Evolutionary conservation across 495 filamentous ascomycete species (phyloP).

Genomic region (Penicillium crystallinum): DNA sequence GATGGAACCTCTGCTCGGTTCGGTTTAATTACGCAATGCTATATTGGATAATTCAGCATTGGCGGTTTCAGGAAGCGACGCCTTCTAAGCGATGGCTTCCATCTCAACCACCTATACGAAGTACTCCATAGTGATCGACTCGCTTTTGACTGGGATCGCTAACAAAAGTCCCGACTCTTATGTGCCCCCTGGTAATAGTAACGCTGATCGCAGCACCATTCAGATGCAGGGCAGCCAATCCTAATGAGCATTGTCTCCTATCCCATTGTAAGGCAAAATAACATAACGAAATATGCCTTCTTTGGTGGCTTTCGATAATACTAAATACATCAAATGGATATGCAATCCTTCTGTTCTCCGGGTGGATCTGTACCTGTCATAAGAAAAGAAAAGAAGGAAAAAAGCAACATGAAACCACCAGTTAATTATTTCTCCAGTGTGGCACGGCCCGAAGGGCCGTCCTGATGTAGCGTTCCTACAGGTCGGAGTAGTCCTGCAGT

Average conservation of each 20-base stretch:
- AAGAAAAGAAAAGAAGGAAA: constrained; percentile 1
- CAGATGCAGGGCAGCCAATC: neutral
- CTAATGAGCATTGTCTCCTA: neutral
- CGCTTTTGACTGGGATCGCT: neutral
- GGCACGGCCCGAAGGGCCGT: constrained; percentile 19
- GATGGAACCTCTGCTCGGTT: too few relatives aligned
- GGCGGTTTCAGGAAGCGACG: constrained; percentile 5
- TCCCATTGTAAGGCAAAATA: neutral
- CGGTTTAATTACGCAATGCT: too few relatives aligned
- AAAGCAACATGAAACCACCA: constrained; percentile 20
- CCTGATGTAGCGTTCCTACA: constrained; percentile 3
- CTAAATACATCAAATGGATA: neutral
- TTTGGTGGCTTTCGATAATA: constrained; percentile 8
- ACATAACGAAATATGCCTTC: neutral
- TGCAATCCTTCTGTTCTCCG: neutral
- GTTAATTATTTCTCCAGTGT: constrained; percentile 14
- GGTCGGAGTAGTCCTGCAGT: constrained; percentile 9
- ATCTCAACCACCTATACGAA: too few relatives aligned
- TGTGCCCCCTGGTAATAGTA: constrained; percentile 1
- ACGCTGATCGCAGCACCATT: constrained; percentile 1
- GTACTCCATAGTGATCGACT: neutral
- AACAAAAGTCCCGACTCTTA: neutral
- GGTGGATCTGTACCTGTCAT: neutral
- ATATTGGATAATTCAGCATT: neutral
- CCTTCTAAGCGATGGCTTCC: neutral